Percentiles rank a stretch among this genome's conserved stretches.
Evolutionary conservation across 192 early-diverging fungal species (phyloP).

Genomic region (Chytriomyces confervae): DNA sequence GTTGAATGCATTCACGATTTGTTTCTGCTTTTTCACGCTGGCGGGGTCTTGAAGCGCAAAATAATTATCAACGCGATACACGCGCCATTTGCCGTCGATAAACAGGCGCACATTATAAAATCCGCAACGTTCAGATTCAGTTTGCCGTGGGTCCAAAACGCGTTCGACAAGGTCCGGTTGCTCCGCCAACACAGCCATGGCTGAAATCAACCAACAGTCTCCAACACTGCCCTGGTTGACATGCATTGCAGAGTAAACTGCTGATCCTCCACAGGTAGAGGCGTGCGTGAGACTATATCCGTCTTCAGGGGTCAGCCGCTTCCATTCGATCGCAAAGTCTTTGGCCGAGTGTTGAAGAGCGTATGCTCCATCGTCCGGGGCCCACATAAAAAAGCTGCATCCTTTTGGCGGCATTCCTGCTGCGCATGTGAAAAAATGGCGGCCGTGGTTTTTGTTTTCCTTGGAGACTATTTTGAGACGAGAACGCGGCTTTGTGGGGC

Average conservation of each 20-base stretch:
- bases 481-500: background rate
- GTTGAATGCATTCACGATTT: background rate
- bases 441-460: slow-evolving; percentile 40
- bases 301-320: slow-evolving; percentile 12
- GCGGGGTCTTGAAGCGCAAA: slow-evolving; percentile 12
- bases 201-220: slow-evolving; percentile 42
- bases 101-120: slow-evolving; percentile 10
- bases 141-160: slow-evolving; percentile 5
- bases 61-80: slow-evolving; percentile 14
- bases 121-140: background rate
- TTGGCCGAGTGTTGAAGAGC: slow-evolving; percentile 18
- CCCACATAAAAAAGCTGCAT: slow-evolving; percentile 40
- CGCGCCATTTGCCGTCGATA: slow-evolving; percentile 36
- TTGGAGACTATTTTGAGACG: slow-evolving; percentile 32
- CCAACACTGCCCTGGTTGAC: slow-evolving; percentile 32
- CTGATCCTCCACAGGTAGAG: background rate
- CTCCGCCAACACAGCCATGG: slow-evolving; percentile 34
- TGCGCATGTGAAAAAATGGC: slow-evolving; percentile 31
- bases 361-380: background rate
- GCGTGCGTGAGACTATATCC: background rate
- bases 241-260: slow-evolving; percentile 15
- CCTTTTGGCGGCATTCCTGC: background rate
- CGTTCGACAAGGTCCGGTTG: slow-evolving; percentile 16
- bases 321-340: slow-evolving; percentile 15
- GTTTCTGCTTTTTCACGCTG: background rate